phyloP scores from a whole-genome alignment of 2,329 filamentous ascomycete species.

The Ophiosphaerella korrae region DNA sequence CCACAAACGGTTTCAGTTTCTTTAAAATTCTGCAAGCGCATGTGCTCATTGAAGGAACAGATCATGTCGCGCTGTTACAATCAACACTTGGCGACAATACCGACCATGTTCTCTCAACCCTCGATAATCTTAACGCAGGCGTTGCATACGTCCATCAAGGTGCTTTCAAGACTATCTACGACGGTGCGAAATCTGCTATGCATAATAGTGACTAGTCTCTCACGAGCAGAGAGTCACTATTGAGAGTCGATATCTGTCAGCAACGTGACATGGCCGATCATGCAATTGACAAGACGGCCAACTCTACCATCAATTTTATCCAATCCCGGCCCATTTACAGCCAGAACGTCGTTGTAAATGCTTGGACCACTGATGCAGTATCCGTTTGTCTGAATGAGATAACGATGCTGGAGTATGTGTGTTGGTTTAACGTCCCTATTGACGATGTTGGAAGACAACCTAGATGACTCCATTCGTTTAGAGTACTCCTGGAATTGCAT shows the following conservation, averaged over 20 bases:
- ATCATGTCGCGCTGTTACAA: constrained; percentile 52
- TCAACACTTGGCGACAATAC: constrained; percentile 50
- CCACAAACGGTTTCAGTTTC: constrained; percentile 53
- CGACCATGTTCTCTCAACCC: constrained; percentile 50
- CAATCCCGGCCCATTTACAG: constrained; percentile 47
- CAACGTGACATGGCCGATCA: constrained; percentile 53
- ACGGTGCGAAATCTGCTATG: constrained; percentile 47
- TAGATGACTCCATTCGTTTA: constrained; percentile 54
- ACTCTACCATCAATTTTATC: constrained; percentile 52
- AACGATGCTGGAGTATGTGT: constrained; percentile 48
- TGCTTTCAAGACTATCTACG: constrained; percentile 54
- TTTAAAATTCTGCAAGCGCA: constrained; percentile 55
- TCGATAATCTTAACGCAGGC: constrained; percentile 54
- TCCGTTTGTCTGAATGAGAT: constrained; percentile 50
- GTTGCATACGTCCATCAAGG: constrained; percentile 55
- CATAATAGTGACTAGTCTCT: constrained; percentile 37
- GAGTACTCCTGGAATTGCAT: constrained; percentile 53
- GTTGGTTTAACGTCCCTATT: too few relatives aligned
- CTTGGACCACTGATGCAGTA: constrained; percentile 53
- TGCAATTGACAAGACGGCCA: constrained; percentile 54
- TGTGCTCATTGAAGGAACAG: constrained; percentile 51
- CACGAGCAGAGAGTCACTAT: constrained; percentile 38
- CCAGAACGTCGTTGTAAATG: constrained; percentile 51
- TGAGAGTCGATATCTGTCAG: constrained; percentile 53
- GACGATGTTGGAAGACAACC: constrained; percentile 46